Conservation (phyloP, 129 eudicot species). For the Flaveria trinervia region DNA sequence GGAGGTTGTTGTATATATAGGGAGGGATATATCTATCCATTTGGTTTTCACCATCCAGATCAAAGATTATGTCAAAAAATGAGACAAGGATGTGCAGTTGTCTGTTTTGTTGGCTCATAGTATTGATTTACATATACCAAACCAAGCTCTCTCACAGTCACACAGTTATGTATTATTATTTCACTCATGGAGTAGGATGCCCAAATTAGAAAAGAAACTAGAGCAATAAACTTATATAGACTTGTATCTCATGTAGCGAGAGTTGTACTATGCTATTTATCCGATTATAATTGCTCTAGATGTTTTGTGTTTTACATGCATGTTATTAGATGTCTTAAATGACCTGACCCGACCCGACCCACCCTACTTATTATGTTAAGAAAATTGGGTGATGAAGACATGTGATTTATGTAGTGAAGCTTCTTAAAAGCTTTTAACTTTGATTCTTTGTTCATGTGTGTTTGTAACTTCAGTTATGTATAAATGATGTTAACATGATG, state of each 20-base stretch:
- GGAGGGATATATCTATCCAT: constrained; percentile 12
- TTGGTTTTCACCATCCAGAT: constrained; percentile 34
- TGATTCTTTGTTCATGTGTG: too few relatives aligned
- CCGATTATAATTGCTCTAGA: constrained; percentile 25
- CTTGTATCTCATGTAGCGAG: constrained; percentile 38
- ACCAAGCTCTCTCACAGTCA: constrained; percentile 18
- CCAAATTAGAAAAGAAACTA: constrained; percentile 18
- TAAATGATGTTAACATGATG: too few relatives aligned
- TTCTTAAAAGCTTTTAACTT: not conserved
- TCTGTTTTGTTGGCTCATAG: constrained; percentile 36
- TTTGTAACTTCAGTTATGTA: too few relatives aligned
- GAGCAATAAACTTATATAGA: constrained; percentile 40
- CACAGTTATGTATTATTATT: constrained; percentile 41
- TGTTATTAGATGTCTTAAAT: not conserved
- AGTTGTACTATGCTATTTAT: constrained; percentile 30
- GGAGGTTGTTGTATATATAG: constrained; percentile 68
- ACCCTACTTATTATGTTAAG: not conserved
- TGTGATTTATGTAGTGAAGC: not conserved
- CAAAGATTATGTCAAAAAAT: constrained; percentile 29
- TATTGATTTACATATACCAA: not conserved
- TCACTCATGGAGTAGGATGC: constrained; percentile 26
- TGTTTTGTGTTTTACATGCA: constrained; percentile 18
- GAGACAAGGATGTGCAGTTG: constrained; percentile 33
- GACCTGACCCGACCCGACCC: not conserved
- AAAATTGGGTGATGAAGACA: not conserved